Evolutionary conservation across 1,284 basidiomycete genomes (phyloP).

Genomic region (Malassezia restricta): DNA sequence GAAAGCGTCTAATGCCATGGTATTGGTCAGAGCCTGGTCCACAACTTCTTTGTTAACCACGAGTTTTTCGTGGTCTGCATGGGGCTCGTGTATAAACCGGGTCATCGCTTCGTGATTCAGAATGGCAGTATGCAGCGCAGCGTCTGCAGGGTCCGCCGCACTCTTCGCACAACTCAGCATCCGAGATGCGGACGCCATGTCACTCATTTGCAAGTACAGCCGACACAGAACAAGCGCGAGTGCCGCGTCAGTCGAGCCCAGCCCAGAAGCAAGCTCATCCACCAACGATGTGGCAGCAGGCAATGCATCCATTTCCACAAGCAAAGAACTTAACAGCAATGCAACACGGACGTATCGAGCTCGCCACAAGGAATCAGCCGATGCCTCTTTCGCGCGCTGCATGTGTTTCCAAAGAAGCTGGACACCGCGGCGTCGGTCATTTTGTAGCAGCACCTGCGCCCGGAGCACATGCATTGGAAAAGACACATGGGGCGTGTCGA

Average conservation of each 20-base stretch:
- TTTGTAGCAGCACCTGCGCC: not conserved
- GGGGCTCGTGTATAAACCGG: not conserved
- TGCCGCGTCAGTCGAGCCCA: not conserved
- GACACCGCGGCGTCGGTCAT: not conserved
- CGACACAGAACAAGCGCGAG: not conserved
- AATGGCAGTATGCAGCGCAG: not conserved
- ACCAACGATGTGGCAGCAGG: not conserved
- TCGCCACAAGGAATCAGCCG: not conserved
- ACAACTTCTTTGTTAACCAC: not conserved
- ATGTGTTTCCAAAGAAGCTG: not conserved
- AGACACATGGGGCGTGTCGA: not conserved
- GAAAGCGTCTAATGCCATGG: conserved; percentile 5
- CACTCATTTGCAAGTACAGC: not conserved
- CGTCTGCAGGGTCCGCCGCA: not conserved
- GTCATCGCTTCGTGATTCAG: not conserved
- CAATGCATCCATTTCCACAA: not conserved
- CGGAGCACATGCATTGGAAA: conserved; percentile 1
- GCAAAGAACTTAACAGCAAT: conserved; percentile 4
- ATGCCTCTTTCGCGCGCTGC: not conserved
- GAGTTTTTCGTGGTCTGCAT: not conserved
- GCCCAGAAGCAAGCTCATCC: not conserved
- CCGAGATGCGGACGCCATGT: not conserved
- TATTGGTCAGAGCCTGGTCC: conserved; percentile 1
- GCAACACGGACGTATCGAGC: not conserved
- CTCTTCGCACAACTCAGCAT: not conserved